A percentile compares a stretch with the other conserved stretches of the same genome.
Conservation (phyloP, 2,329 filamentous ascomycete species). For the Ilyonectria destructans region DNA sequence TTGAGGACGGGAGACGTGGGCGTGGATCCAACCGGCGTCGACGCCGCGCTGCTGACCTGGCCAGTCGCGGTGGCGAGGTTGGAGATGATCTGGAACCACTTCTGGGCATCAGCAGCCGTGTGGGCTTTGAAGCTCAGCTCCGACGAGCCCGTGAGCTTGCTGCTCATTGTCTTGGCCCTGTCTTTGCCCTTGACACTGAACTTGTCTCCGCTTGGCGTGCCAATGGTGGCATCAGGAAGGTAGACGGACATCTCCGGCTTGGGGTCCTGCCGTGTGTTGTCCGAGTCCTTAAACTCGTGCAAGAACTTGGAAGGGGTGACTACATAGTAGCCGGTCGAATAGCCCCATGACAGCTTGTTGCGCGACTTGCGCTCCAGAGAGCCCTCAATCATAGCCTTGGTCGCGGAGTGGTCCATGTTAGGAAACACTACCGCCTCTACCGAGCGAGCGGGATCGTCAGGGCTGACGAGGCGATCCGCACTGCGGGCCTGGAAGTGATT, state of each 20-base stretch:
- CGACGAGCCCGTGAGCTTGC: conserved; percentile 84
- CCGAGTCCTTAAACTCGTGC: conserved; percentile 97
- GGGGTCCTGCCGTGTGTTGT: conserved; percentile 80
- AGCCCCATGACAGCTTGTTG: conserved; percentile 85
- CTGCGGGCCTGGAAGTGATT: conserved; percentile 84
- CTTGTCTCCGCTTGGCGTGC: conserved; percentile 81
- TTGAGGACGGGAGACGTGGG: conserved; percentile 50
- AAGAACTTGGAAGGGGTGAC: conserved; percentile 90
- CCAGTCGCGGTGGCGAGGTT: conserved; percentile 70
- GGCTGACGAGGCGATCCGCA: conserved; percentile 82
- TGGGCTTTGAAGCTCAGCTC: conserved; percentile 93
- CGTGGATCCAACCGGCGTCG: conserved; percentile 46
- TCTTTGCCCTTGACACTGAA: conserved; percentile 98
- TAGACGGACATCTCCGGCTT: conserved; percentile 91
- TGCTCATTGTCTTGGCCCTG: conserved; percentile 83
- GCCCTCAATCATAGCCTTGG: conserved; percentile 88
- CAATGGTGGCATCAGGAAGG: conserved; percentile 90
- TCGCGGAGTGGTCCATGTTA: conserved; percentile 88
- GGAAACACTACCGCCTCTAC: conserved; percentile 86
- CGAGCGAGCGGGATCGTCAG: conserved; percentile 80
- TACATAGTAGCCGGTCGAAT: conserved; percentile 89
- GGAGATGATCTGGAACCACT: conserved; percentile 86
- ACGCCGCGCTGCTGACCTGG: conserved; percentile 48
- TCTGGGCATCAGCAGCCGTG: conserved; percentile 83
- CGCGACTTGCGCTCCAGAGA: conserved; percentile 92